Percentiles rank a stretch among this genome's conserved stretches.
These are phyloP conservation scores for Candida chauliodis DNA, from an alignment of 805 yeast species.

Conservation along the genomic window DNA sequence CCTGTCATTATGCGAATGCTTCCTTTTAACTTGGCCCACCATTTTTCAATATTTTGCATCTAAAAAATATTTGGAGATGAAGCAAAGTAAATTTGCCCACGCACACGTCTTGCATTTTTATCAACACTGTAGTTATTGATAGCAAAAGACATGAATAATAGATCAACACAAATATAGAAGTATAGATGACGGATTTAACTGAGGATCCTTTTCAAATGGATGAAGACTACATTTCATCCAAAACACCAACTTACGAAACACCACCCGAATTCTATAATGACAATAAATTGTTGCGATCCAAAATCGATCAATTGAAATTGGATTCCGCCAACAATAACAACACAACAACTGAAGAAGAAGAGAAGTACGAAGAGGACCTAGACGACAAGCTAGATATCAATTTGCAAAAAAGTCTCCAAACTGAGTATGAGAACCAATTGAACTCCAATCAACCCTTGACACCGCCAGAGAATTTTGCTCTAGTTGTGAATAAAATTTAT, in stretches of 20 bases:
- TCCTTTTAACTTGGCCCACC: constrained; percentile 11
- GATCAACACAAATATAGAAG: constrained; percentile 2
- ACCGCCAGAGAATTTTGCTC: constrained; percentile 91
- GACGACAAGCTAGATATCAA: constrained; percentile 37
- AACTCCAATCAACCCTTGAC: constrained; percentile 24
- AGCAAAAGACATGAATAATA: too few relatives aligned
- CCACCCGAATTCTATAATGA: constrained; percentile 10
- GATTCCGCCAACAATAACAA: constrained; percentile 17
- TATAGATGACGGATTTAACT: constrained; percentile 24
- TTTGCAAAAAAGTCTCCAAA: constrained; percentile 18
- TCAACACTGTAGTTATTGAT: too few relatives aligned
- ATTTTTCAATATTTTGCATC: constrained; percentile 4
- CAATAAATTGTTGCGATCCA: constrained; percentile 31
- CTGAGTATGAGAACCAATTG: constrained; percentile 13
- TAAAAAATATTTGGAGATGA: constrained; percentile 5
- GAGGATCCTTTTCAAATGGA: constrained; percentile 46
- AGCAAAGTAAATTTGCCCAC: background rate
- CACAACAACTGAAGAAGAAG: constrained; percentile 26
- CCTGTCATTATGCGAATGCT: constrained; percentile 2
- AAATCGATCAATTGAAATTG: constrained; percentile 23
- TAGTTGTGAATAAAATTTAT: constrained; percentile 70
- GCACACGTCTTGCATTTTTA: constrained; percentile 1
- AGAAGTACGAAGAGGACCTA: constrained; percentile 34
- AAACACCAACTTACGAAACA: background rate
- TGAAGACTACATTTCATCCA: constrained; percentile 27